Conservation (phyloP, 305 asterid genomes). For the Fraxinus latifolia region DNA sequence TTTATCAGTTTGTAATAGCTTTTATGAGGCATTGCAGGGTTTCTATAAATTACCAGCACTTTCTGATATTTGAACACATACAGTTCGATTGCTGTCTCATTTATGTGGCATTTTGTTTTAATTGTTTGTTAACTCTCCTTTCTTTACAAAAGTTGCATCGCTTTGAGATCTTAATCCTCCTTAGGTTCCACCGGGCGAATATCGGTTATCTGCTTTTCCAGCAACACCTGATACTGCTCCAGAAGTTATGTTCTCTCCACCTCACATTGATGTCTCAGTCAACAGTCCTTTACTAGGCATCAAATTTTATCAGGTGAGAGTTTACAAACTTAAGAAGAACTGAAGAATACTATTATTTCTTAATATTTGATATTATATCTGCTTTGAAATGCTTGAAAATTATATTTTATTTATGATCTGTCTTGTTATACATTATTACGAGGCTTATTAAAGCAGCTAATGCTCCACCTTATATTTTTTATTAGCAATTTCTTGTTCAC, state of each 20-base stretch:
- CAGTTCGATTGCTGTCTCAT: not conserved
- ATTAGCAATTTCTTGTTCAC: not conserved
- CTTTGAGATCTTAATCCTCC: constrained; percentile 30
- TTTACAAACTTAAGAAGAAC: constrained; percentile 16
- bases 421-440: not conserved
- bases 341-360: constrained; percentile 15
- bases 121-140: not conserved
- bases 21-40: not conserved
- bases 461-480: constrained; percentile 7
- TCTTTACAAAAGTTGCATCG: constrained; percentile 13
- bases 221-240: constrained; percentile 78
- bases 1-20: not conserved
- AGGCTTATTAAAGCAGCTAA: not conserved
- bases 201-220: constrained; percentile 87
- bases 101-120: not conserved
- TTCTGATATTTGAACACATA: not conserved
- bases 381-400: constrained; percentile 6
- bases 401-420: not conserved
- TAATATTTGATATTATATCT: not conserved
- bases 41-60: not conserved
- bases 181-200: constrained; percentile 92
- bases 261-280: constrained; percentile 62
- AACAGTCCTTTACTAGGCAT: constrained; percentile 60
- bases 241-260: constrained; percentile 78
- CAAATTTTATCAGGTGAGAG: constrained; percentile 75